Evolutionary conservation across 441 rosid genomes (phyloP), one percentile per base, ranked within the genome.

Genomic region (Iberis amara): DNA sequence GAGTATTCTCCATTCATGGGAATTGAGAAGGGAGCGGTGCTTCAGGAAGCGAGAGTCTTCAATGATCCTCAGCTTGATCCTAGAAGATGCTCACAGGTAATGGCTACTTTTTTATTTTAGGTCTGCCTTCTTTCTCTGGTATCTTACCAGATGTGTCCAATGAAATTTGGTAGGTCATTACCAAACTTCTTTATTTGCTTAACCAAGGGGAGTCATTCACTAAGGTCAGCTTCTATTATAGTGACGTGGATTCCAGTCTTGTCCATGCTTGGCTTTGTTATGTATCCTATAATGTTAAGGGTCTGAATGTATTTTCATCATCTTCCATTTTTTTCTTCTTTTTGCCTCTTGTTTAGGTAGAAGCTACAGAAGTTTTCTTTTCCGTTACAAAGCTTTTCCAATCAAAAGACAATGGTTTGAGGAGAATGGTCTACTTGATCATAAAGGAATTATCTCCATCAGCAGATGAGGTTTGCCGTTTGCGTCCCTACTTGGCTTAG

Each of bases 1-100:
- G 99, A 94, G 48, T 94, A 80, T 72, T 94, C 99, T 56, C 99
- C 97, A 1, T 94, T 89, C 71, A 28, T 81, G 79, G 99, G 99
- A 55, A 85, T 94, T 26, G 99, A 89, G 86, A 94, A 94, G 74
- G 97, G 99, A 33, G 94, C 97, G 1, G 95, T 89, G 52, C 97
- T 94, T 73, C 99, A 94, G 72, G 99, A 94, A 59, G 95, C 94
- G 42, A 81, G 97, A 75, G 94, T 89, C 61, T 94, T 94, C 68
- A 85, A 94, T 67, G 97, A 94, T 12, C 86, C 99, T 40, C 99
- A 94, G 77, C 87, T 94, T 70, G 99, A 94, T 75, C 81, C 99
- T 6, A 70, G 94, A 76, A 79, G 78, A 79, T 94, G 97, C 80
- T 94, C 96, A n/a, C 97, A 94, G 95, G 99, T 94, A 57, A 68